These are phyloP conservation scores for Apiospora koreana DNA, from an alignment of 2,329 filamentous ascomycete genomes.

Conservation along the genomic window DNA sequence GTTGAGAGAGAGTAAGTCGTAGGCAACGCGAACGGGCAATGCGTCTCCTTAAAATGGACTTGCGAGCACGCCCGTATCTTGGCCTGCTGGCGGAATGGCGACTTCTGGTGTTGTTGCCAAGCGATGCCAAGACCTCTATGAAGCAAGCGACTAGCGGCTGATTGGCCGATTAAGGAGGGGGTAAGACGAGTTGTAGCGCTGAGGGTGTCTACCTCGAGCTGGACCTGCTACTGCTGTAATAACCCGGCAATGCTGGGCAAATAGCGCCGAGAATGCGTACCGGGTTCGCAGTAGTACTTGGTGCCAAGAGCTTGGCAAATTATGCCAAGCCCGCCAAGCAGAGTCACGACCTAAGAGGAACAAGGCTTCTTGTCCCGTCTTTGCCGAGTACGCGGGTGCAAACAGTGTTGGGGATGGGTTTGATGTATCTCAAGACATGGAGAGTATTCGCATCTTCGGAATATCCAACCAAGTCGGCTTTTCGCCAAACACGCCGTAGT, in stretches of 20 bases:
- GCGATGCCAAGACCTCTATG: conserved; percentile 8
- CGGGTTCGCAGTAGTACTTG: not conserved
- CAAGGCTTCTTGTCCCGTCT: conserved; percentile 9
- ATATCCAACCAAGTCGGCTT: not conserved
- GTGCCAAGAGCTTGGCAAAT: not conserved
- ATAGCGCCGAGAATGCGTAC: not conserved
- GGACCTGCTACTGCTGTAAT: not conserved
- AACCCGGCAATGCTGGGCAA: not conserved
- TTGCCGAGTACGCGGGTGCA: conserved; percentile 7
- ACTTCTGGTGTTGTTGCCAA: conserved; percentile 1
- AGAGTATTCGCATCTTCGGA: not conserved
- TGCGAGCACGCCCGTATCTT: not conserved
- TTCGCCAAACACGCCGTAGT: not conserved
- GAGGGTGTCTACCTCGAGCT: not conserved
- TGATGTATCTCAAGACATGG: not conserved
- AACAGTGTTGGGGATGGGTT: conserved; percentile 4
- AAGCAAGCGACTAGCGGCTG: not conserved
- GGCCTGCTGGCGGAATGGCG: conserved; percentile 8
- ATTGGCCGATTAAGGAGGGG: not conserved
- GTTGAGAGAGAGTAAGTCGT: conserved; percentile 4
- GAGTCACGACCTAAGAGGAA: conserved; percentile 9
- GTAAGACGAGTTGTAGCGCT: not conserved
- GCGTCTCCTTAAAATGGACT: conserved; percentile 10
- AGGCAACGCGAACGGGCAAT: conserved; percentile 7
- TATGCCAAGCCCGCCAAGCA: conserved; percentile 7